phyloP scores from a whole-genome alignment of 148 eudicot genomes.

The Diospyros kaki region DNA sequence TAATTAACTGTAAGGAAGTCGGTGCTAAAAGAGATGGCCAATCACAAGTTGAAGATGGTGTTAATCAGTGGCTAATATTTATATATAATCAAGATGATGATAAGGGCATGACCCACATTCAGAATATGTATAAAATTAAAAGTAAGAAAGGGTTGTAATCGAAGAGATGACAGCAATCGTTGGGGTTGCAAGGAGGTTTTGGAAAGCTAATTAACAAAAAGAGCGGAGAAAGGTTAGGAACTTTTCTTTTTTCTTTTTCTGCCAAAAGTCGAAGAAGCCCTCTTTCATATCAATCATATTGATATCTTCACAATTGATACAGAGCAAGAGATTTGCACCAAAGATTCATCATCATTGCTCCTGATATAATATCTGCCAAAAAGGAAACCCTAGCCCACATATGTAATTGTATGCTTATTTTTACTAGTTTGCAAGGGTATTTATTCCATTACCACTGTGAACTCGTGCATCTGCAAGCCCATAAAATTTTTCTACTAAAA shows the following conservation, averaged over 20 bases:
- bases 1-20: no score
- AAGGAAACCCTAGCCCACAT: no score
- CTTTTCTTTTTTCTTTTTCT: constrained; percentile 31
- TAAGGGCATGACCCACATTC: constrained; percentile 14
- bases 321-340: constrained; percentile 40
- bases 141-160: constrained; percentile 29
- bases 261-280: constrained; percentile 44
- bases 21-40: no score
- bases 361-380: constrained; percentile 7
- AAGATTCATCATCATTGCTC: constrained; percentile 63
- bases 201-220: constrained; percentile 15
- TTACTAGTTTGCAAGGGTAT: no score
- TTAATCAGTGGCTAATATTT: constrained; percentile 16
- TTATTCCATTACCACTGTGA: no score
- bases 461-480: no score
- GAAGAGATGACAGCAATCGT: constrained; percentile 45
- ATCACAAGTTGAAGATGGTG: not conserved
- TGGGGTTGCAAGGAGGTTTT: constrained; percentile 30
- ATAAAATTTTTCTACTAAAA: no score
- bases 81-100: constrained; percentile 18
- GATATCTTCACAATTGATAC: constrained; percentile 39
- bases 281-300: constrained; percentile 36
- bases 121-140: not conserved
- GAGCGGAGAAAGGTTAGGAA: constrained; percentile 36
- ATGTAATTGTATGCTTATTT: no score